Conservation (phyloP, 1,139 yeast species). For the Taiozyma onychis region DNA sequence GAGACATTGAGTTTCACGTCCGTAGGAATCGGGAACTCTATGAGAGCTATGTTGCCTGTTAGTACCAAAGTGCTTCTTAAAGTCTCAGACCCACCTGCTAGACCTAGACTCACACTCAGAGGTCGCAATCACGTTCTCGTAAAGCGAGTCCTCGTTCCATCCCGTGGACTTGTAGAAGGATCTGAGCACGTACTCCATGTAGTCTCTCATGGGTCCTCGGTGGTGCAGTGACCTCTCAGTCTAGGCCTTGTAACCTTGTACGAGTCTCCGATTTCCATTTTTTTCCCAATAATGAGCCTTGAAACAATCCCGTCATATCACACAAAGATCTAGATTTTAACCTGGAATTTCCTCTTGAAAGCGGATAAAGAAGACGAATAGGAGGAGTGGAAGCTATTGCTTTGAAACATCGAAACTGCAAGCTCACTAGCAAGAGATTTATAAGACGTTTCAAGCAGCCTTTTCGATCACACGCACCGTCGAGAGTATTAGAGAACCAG, state of each 20-base stretch:
- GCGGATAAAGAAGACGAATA: neutral
- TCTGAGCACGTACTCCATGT: constrained; percentile 78
- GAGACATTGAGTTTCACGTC: constrained; percentile 67
- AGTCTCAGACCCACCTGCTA: constrained; percentile 25
- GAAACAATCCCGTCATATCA: neutral
- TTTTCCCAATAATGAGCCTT: neutral
- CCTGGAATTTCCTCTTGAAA: neutral
- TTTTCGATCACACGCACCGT: neutral
- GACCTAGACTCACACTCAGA: constrained; percentile 39
- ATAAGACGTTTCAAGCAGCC: neutral
- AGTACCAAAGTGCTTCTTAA: neutral
- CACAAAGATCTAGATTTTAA: neutral
- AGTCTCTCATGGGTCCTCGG: constrained; percentile 51
- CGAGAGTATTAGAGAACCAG: neutral
- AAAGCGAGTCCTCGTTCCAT: constrained; percentile 77
- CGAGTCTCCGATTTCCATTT: neutral
- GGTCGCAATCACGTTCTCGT: constrained; percentile 66
- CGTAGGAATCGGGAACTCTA: constrained; percentile 71
- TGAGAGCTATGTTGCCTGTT: constrained; percentile 30
- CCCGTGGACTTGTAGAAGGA: constrained; percentile 63
- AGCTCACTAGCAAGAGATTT: neutral
- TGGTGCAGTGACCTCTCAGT: neutral
- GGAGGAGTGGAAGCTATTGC: neutral
- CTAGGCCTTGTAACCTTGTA: neutral
- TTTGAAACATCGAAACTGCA: neutral